Percentiles rank a stretch among this genome's conserved stretches.
Conservation (phyloP, 2,329 filamentous ascomycete genomes). For the Pseudogymnoascus sp. region DNA sequence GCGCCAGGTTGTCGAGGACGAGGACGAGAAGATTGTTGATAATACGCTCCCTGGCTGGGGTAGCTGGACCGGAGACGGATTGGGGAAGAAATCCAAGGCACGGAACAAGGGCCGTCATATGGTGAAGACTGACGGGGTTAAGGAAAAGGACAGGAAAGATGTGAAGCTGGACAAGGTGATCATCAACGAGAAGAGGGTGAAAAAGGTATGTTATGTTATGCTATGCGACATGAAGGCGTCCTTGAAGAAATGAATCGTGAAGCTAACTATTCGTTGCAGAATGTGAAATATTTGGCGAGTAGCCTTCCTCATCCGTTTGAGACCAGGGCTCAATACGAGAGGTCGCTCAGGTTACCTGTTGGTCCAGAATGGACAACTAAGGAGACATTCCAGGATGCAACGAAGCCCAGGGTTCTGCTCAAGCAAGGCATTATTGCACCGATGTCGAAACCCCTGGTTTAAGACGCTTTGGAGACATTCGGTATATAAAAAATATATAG, state of each 20-base stretch:
- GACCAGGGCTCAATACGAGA: slow-evolving; percentile 79
- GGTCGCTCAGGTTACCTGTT: slow-evolving; percentile 74
- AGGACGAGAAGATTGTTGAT: slow-evolving; percentile 75
- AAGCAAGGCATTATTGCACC: slow-evolving; percentile 87
- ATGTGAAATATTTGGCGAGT: slow-evolving; percentile 76
- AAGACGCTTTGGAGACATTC: background rate
- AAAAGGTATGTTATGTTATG: slow-evolving; percentile 54
- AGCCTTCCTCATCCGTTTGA: slow-evolving; percentile 86
- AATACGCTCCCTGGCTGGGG: slow-evolving; percentile 92
- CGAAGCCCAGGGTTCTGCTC: slow-evolving; percentile 79
- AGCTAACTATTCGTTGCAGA: slow-evolving; percentile 38
- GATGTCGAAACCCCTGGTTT: slow-evolving; percentile 61
- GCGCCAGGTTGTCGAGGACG: slow-evolving; percentile 56
- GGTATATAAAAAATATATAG: background rate
- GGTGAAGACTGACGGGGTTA: slow-evolving; percentile 62
- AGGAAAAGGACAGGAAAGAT: slow-evolving; percentile 70
- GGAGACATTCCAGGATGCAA: slow-evolving; percentile 80
- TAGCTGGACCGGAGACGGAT: slow-evolving; percentile 76
- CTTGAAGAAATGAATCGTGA: background rate
- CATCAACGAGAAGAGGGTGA: slow-evolving; percentile 80
- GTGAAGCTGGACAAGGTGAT: slow-evolving; percentile 76
- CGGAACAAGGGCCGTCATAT: slow-evolving; percentile 53
- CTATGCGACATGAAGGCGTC: background rate
- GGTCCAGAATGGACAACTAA: slow-evolving; percentile 97
- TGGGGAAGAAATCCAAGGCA: slow-evolving; percentile 61